These are phyloP conservation scores for Glycyrrhiza uralensis DNA, from an alignment of 306 rosid species.

Conservation along the genomic window DNA sequence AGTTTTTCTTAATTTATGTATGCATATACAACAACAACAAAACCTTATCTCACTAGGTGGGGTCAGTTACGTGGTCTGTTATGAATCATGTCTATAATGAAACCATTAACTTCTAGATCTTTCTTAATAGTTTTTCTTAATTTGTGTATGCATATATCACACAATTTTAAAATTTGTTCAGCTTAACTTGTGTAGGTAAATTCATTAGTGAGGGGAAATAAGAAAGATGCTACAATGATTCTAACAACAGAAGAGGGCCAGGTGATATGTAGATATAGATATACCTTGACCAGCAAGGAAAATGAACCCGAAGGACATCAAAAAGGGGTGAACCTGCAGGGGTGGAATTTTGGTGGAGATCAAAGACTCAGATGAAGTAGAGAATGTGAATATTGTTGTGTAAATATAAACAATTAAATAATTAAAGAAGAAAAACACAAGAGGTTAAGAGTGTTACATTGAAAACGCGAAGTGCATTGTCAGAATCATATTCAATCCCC, in stretches of 20 bases:
- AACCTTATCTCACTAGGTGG: too few species aligned
- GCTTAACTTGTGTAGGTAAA: not conserved
- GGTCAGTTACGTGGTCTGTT: too few species aligned
- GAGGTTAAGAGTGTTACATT: constrained; percentile 39
- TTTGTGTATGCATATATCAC: not conserved
- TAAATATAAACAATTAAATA: not conserved
- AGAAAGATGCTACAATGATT: not conserved
- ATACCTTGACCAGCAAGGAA: constrained; percentile 79
- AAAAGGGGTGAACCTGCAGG: constrained; percentile 79
- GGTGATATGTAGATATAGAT: too few species aligned
- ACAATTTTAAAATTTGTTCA: not conserved
- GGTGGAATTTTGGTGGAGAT: not conserved
- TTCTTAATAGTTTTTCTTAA: too few species aligned
- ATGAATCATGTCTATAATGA: too few species aligned
- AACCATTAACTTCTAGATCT: too few species aligned
- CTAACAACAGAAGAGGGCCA: too few species aligned
- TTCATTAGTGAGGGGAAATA: not conserved
- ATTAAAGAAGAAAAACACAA: not conserved
- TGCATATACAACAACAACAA: too few species aligned
- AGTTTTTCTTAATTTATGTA: too few species aligned
- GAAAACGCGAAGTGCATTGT: constrained; percentile 46
- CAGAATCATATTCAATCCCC: constrained; percentile 71
- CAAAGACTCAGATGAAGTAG: not conserved
- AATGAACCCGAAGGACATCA: constrained; percentile 76
- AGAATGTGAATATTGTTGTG: not conserved